Base-by-base conservation (phyloP, 176 grass and related monocot genomes). In the Ampelocalamus luodianensis region DNA sequence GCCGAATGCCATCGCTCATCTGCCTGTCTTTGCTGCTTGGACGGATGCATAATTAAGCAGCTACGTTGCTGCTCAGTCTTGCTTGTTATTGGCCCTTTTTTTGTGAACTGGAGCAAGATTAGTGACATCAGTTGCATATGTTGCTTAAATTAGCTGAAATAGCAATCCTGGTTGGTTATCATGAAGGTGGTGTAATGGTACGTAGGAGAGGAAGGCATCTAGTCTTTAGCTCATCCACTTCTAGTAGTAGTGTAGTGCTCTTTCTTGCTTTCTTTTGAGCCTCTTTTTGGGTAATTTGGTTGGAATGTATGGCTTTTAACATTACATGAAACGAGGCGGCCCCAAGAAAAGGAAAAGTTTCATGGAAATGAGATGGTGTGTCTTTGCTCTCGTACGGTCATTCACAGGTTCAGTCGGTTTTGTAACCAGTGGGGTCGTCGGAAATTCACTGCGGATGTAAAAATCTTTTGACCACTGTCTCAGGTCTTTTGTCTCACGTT, bases 21-120 rank as follows among this genome's bases (percentile, higher is more conserved):
- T 91, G n/a, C 96, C 96, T 64, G 84, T 96, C 44, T 99, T 92
- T 72, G 78, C 96, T 72, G 86, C 85, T 66, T 99, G 93, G 90
- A 82, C 86, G 32, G 96, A 96, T 82, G 88, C 81, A 12, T 95
- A 66, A 77, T 3, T 71, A 26, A 58, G 13, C 6, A 42, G 46
- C 37, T 32, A 8, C 3, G 40, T 10, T 53, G 48, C 2, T 43
- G 18, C 69, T 14, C 54, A 15, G 48, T 78, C 78, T 58, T 87
- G 87, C 71, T 82, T 16, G 20, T 50, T 32, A 16, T 27, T 66
- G 55, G 24, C 46, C 16, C 6, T 46, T 72, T 81, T 58, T 74
- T 81, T 48, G 71, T 85, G 24, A 22, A 74, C 37, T 55, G 32
- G 46, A 67, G 71, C 62, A 72, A 60, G 85, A 68, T 83, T 60